Percentiles rank a stretch among this genome's conserved stretches.
These are phyloP conservation scores for Taphrina populina DNA, from an alignment of 1,139 yeast species.

Conservation along the genomic window DNA sequence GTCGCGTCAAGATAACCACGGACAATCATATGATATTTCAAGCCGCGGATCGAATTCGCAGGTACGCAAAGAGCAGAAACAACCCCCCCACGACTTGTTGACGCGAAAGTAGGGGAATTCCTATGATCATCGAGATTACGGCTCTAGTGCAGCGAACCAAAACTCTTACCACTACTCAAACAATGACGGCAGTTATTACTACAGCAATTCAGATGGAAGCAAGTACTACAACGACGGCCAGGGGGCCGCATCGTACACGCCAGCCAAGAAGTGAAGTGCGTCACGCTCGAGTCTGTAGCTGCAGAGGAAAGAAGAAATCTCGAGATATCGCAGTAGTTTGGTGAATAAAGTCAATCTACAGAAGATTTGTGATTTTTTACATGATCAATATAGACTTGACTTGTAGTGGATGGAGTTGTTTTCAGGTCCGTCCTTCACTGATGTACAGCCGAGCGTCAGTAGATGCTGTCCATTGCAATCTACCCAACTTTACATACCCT, in stretches of 20 bases:
- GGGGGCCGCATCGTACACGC: not conserved
- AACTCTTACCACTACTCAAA: slow-evolving; percentile 9
- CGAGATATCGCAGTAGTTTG: no score
- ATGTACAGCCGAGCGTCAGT: no score
- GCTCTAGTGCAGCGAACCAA: not conserved
- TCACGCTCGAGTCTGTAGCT: no score
- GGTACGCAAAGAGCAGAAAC: not conserved
- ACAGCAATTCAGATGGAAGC: slow-evolving; percentile 9
- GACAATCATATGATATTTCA: not conserved
- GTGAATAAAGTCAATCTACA: no score
- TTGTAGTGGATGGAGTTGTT: no score
- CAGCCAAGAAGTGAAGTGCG: slow-evolving; percentile 2
- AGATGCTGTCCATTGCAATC: no score
- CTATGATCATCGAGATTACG: slow-evolving; percentile 1
- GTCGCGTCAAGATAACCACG: not conserved
- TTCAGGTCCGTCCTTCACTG: no score
- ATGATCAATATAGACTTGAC: no score
- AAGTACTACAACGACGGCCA: slow-evolving; percentile 2
- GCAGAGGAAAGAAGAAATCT: no score
- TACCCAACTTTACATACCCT: no score
- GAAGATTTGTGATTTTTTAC: no score
- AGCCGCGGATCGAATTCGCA: not conserved
- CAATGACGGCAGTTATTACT: slow-evolving; percentile 1
- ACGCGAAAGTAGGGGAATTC: not conserved
- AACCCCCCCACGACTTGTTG: not conserved